These are phyloP conservation scores for Russula ochroleuca DNA, from an alignment of 768 basidiomycete genomes.

Conservation along the genomic window DNA sequence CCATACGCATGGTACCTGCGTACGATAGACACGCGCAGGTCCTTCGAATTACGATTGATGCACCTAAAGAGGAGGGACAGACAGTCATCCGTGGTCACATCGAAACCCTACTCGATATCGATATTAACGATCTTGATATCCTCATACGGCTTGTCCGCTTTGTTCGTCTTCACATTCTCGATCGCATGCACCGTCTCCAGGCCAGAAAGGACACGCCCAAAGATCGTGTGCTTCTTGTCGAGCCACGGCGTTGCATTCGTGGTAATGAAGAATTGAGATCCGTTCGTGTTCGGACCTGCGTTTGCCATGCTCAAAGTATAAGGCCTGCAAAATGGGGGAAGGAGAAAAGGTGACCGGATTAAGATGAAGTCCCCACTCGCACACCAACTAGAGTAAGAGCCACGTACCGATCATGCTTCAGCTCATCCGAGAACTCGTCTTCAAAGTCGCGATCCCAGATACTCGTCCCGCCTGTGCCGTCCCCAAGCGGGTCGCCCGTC, in stretches of 20 bases:
- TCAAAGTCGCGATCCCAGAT: conserved; percentile 91
- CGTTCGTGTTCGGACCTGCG: conserved; percentile 85
- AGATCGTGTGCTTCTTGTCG: conserved; percentile 89
- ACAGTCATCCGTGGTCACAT: conserved; percentile 32
- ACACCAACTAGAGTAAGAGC: not conserved
- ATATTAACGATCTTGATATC: conserved; percentile 89
- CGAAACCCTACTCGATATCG: conserved; percentile 53
- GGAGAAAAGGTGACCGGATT: not conserved
- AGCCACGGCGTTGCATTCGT: conserved; percentile 92
- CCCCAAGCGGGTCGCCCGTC: conserved; percentile 92
- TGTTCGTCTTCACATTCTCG: conserved; percentile 84
- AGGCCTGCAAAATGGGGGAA: conserved; percentile 65
- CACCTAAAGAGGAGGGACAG: not conserved
- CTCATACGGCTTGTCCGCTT: conserved; percentile 84
- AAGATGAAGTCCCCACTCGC: not conserved
- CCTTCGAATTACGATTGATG: not conserved
- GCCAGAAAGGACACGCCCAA: conserved; percentile 83
- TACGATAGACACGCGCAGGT: not conserved
- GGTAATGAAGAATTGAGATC: conserved; percentile 97
- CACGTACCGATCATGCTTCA: conserved; percentile 83
- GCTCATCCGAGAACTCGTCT: conserved; percentile 86
- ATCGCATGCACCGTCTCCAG: conserved; percentile 88
- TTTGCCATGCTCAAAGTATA: conserved; percentile 97
- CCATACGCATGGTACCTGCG: not conserved
- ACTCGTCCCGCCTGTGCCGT: conserved; percentile 87